These are phyloP conservation scores for Cokeromyces recurvatus DNA, from an alignment of 371 early-diverging fungal species.

Conservation along the genomic window DNA sequence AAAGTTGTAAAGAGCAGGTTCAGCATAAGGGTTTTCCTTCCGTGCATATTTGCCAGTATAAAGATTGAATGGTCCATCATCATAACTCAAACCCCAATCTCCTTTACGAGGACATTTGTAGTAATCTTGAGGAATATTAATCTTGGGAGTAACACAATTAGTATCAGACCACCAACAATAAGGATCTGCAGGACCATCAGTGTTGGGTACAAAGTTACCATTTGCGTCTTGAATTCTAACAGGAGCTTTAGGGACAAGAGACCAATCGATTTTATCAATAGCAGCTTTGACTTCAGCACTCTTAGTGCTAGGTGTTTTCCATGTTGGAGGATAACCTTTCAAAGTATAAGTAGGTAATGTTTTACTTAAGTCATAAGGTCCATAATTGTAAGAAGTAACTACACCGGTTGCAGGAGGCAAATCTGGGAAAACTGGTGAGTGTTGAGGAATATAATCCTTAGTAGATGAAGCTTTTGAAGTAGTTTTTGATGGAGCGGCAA, in stretches of 20 bases:
- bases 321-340: slow-evolving; percentile 32
- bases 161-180: slow-evolving; percentile 28
- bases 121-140: slow-evolving; percentile 18
- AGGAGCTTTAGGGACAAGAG: slow-evolving; percentile 29
- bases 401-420: slow-evolving; percentile 5
- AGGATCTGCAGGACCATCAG: slow-evolving; percentile 18
- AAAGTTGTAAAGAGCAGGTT: slow-evolving; percentile 38
- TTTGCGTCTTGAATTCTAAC: slow-evolving; percentile 14
- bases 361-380: slow-evolving; percentile 5
- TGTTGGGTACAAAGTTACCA: slow-evolving; percentile 13
- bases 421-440: slow-evolving; percentile 4
- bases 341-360: slow-evolving; percentile 1
- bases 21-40: slow-evolving; percentile 25
- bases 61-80: slow-evolving; percentile 30
- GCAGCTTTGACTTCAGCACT: slow-evolving; percentile 30
- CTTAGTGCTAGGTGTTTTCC: slow-evolving; percentile 23
- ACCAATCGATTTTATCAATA: slow-evolving; percentile 36
- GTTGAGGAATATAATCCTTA: slow-evolving; percentile 3
- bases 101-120: slow-evolving; percentile 15
- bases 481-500: slow-evolving; percentile 4
- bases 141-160: slow-evolving; percentile 20
- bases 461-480: neutral
- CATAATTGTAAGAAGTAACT: slow-evolving; percentile 6
- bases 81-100: slow-evolving; percentile 29
- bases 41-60: slow-evolving; percentile 1